Percentiles rank a stretch among this genome's conserved stretches.
phyloP scores from a whole-genome alignment of 805 yeast species.

The Brettanomyces anomalus region DNA sequence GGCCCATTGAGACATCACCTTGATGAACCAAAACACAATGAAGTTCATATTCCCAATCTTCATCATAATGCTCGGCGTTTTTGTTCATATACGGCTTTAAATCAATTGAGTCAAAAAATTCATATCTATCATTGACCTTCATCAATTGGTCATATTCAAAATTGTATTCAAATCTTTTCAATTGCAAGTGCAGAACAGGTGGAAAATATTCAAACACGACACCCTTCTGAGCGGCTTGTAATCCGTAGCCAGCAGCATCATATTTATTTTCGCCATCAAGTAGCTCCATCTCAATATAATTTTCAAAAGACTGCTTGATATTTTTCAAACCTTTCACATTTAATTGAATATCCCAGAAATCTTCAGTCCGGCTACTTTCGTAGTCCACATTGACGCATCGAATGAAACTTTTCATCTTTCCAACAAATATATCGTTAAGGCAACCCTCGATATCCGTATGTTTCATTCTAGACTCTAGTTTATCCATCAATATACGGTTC shows the following conservation, averaged over 20 bases:
- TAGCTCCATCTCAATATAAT: slow-evolving; percentile 82
- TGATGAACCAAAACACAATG: slow-evolving; percentile 95
- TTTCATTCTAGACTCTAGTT: slow-evolving; percentile 83
- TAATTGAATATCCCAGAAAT: slow-evolving; percentile 96
- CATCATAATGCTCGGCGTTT: slow-evolving; percentile 33
- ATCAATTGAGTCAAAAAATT: slow-evolving; percentile 78
- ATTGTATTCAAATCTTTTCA: slow-evolving; percentile 92
- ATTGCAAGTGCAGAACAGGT: slow-evolving; percentile 84
- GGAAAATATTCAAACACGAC: slow-evolving; percentile 89
- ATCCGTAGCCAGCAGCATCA: slow-evolving; percentile 80
- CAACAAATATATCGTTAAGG: slow-evolving; percentile 80
- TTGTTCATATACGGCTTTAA: slow-evolving; percentile 70
- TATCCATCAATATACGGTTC: slow-evolving; percentile 92
- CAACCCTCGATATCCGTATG: slow-evolving; percentile 72
- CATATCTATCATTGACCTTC: slow-evolving; percentile 87
- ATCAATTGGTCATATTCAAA: slow-evolving; percentile 81
- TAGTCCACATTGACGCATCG: slow-evolving; percentile 89
- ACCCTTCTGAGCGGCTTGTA: slow-evolving; percentile 95
- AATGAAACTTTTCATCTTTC: slow-evolving; percentile 91
- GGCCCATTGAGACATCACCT: slow-evolving; percentile 95
- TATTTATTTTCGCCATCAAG: slow-evolving; percentile 93
- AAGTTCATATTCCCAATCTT: slow-evolving; percentile 69
- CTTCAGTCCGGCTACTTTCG: slow-evolving; percentile 86
- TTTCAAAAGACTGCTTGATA: slow-evolving; percentile 67
- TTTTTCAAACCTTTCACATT: slow-evolving; percentile 79